These are phyloP conservation scores for Botryobasidium botryosum DNA, from an alignment of 768 basidiomycete species.

Conservation along the genomic window DNA sequence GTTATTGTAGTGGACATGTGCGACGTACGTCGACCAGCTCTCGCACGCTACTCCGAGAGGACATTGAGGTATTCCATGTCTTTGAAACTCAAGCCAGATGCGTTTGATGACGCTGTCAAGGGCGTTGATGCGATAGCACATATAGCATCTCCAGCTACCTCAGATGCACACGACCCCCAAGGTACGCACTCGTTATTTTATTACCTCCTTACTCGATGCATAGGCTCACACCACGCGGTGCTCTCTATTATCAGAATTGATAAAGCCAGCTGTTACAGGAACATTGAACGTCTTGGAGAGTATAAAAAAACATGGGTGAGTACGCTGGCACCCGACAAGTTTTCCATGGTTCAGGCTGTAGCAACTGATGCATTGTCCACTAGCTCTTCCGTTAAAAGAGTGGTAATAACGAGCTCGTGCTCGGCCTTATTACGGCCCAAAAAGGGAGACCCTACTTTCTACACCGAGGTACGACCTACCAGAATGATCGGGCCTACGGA, in stretches of 20 bases:
- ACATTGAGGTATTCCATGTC: background rate
- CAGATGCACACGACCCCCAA: too few species aligned
- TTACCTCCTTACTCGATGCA: too few species aligned
- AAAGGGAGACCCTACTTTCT: conserved; percentile 13
- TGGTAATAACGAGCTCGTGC: conserved; percentile 50
- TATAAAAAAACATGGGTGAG: conserved; percentile 17
- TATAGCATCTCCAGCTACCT: conserved; percentile 52
- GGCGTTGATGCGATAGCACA: conserved; percentile 59
- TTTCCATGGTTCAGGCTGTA: background rate
- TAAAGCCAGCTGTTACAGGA: conserved; percentile 28
- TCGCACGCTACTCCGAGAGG: background rate
- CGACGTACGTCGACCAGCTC: conserved; percentile 16
- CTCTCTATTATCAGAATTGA: too few species aligned
- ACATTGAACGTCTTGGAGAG: conserved; percentile 26
- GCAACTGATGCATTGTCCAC: too few species aligned
- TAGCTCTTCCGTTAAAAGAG: conserved; percentile 32
- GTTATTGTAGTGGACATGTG: conserved; percentile 29
- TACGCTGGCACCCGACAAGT: background rate
- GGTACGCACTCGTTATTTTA: too few species aligned
- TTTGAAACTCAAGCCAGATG: conserved; percentile 21
- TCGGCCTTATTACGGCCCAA: conserved; percentile 28
- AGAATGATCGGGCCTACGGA: too few species aligned
- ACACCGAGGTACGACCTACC: conserved; percentile 15
- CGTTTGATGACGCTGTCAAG: conserved; percentile 66
- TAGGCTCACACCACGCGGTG: too few species aligned